Evolutionary conservation across 345 rosid genomes (phyloP), one percentile per base, ranked within the genome.

Genomic region (Hibiscus tridactylites): DNA sequence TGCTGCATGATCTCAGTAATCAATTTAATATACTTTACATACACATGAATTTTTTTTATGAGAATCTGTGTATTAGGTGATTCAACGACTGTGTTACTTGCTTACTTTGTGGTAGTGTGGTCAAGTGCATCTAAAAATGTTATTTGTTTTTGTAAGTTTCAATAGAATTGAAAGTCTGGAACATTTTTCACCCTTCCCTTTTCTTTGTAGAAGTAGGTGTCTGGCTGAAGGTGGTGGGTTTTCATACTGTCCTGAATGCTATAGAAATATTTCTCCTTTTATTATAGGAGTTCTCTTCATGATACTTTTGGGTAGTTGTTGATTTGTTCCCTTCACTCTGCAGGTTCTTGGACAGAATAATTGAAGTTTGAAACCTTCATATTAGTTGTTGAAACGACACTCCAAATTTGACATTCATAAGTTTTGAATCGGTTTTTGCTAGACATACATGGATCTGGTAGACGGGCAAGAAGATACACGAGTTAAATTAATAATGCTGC

Each of bases 311-410:
- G 9, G 31, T 68, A 19, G 9, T 35, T 4, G n/a, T 19, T 69
- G 59, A 16, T 69, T 56, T 56, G n/a, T 54, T 9, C 47, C 2
- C 19, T 44, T 24, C 7, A 16, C 6, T 31, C 61, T 0, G 0
- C 73, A 70, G 73, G 73, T 52, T 33, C 8, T 70, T 35, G 33
- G 46, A 57, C 57, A 44, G 8, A 39, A 35, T 54, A 35, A 31
- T 35, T 54, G 44, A 17, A 54, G 29, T 64, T 52, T 16, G 44
- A 47, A 37, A 42, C 17, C 72, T 50, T 50, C 61, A 49, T 31
- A 33, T 42, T 61, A 37, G 42, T 37, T 5, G 75, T 44, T 33
- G 75, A 62, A 61, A 63, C 46, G 8, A 61, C 47, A 17, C 12
- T 50, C 61, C 33, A 3, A 33, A 49, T 29, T 9, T 49, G 42